phyloP scores from a whole-genome alignment of 1,284 basidiomycete species.

The Microbotryomycetes sp. region DNA sequence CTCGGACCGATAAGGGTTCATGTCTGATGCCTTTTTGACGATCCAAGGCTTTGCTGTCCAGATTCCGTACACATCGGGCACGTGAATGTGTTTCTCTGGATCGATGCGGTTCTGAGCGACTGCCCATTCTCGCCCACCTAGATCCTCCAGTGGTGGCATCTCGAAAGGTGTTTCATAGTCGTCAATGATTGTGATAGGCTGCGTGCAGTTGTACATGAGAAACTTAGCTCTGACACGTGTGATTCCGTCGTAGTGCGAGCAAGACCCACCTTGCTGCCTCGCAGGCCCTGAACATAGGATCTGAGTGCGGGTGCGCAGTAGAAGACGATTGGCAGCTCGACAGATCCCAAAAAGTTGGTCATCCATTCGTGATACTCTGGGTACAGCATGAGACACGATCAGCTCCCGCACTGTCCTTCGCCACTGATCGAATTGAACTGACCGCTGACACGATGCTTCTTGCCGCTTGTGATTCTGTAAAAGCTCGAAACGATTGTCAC shows the following conservation, averaged over 20 bases:
- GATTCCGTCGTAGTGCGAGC: neutral
- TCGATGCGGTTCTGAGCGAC: conserved; percentile 29
- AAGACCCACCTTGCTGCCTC: conserved; percentile 29
- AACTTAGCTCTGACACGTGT: neutral
- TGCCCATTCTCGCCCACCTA: conserved; percentile 32
- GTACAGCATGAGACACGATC: neutral
- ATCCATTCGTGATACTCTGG: conserved; percentile 35
- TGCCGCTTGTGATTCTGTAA: conserved; percentile 31
- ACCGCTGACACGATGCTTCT: conserved; percentile 34
- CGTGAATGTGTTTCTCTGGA: conserved; percentile 32
- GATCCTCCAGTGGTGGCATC: conserved; percentile 31
- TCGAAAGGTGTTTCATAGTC: conserved; percentile 28
- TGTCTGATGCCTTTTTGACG: conserved; percentile 23
- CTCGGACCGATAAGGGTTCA: conserved; percentile 29
- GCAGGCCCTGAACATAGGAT: conserved; percentile 16
- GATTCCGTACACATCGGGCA: conserved; percentile 33
- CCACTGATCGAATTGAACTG: conserved; percentile 1
- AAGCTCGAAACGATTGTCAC: conserved; percentile 34
- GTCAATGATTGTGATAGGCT: conserved; percentile 32
- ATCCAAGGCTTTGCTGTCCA: conserved; percentile 38
- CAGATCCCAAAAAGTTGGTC: conserved; percentile 29
- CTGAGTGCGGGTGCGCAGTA: conserved; percentile 32
- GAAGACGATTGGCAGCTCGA: conserved; percentile 35
- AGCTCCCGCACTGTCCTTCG: neutral
- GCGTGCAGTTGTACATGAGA: neutral